phyloP scores from a whole-genome alignment of 2,329 filamentous ascomycete genomes.

The Talaromyces atroroseus region DNA sequence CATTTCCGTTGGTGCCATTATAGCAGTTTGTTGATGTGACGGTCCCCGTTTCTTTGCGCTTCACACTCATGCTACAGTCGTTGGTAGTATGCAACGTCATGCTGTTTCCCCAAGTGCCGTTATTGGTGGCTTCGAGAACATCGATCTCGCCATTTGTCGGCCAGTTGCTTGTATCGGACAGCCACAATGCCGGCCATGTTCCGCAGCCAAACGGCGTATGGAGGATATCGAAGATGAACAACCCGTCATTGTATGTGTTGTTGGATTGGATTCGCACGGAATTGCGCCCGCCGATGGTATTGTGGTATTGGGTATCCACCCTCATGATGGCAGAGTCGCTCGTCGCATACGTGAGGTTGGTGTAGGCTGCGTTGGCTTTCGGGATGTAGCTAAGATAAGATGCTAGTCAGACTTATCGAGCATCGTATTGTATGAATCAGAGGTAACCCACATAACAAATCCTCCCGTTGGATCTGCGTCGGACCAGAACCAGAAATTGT shows the following conservation, averaged over 20 bases:
- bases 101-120: conserved; percentile 50
- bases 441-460: conserved; percentile 42
- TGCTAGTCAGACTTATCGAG: background rate
- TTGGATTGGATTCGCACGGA: conserved; percentile 61
- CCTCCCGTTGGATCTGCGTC: conserved; percentile 41
- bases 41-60: conserved; percentile 50
- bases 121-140: conserved; percentile 56
- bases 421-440: background rate
- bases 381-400: conserved; percentile 25
- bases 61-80: conserved; percentile 51
- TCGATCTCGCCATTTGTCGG: conserved; percentile 61
- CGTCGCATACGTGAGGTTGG: conserved; percentile 59
- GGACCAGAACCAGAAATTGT: conserved; percentile 43
- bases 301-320: conserved; percentile 57
- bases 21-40: conserved; percentile 45
- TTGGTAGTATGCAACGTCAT: conserved; percentile 56
- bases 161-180: conserved; percentile 58
- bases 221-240: conserved; percentile 63
- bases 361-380: conserved; percentile 23
- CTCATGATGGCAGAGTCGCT: conserved; percentile 50
- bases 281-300: conserved; percentile 56
- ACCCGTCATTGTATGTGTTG: conserved; percentile 53
- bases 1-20: conserved; percentile 48
- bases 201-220: conserved; percentile 61
- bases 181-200: conserved; percentile 63